Evolutionary conservation across 495 filamentous ascomycete species (phyloP).

Genomic region (Copromyces sp.): DNA sequence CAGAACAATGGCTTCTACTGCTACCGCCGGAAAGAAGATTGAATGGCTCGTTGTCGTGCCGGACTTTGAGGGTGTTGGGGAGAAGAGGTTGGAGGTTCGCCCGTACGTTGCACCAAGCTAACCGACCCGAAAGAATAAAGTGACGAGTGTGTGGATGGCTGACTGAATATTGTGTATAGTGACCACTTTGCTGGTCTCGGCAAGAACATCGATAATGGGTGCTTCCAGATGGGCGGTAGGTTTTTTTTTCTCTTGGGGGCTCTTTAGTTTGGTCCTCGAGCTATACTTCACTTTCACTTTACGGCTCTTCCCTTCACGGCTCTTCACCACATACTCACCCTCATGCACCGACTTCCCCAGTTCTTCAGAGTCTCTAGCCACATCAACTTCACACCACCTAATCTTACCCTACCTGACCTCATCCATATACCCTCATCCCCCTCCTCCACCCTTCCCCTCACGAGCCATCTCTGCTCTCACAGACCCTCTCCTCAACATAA

Average conservation of each 20-base stretch:
- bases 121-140: too few relatives aligned
- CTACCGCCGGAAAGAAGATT: slow-evolving; percentile 37
- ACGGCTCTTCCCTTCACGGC: too few relatives aligned
- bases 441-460: background rate
- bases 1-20: slow-evolving; percentile 31
- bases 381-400: background rate
- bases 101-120: slow-evolving; percentile 40
- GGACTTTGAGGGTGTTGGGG: slow-evolving; percentile 56
- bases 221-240: slow-evolving; percentile 49
- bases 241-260: background rate
- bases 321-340: background rate
- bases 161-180: slow-evolving; percentile 20
- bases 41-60: slow-evolving; percentile 85
- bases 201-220: slow-evolving; percentile 31
- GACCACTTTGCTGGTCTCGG: slow-evolving; percentile 46
- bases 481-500: too few relatives aligned
- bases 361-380: background rate
- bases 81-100: slow-evolving; percentile 61
- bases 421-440: background rate
- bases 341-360: too few relatives aligned
- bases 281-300: too few relatives aligned
- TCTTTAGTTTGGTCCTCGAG: background rate
- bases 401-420: background rate
- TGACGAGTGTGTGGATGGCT: too few relatives aligned
- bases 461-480: too few relatives aligned